A percentile compares a stretch with the other conserved stretches of the same genome.
Evolutionary conservation across 495 filamentous ascomycete species (phyloP).

Genomic region (Trichoderma asperelloides): DNA sequence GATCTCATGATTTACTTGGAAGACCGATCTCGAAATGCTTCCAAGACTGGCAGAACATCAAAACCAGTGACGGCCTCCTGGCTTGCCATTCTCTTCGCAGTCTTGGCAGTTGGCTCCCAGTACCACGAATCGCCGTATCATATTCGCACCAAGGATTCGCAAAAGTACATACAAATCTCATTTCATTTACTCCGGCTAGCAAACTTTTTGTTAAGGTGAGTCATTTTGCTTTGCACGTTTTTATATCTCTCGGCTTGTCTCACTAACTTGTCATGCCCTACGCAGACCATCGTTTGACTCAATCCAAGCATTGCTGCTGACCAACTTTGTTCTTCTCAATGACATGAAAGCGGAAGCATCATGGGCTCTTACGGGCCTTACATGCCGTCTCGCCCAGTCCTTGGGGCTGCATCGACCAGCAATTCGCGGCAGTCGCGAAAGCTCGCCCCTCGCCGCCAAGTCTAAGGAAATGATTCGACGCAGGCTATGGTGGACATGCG

Average conservation of each 20-base stretch:
- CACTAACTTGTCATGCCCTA: conserved; percentile 8
- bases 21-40: conserved; percentile 48
- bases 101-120: conserved; percentile 74
- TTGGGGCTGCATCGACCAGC: conserved; percentile 42
- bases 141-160: conserved; percentile 41
- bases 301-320: conserved; percentile 46
- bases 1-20: conserved; percentile 59
- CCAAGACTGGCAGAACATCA: conserved; percentile 36
- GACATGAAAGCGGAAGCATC: conserved; percentile 54
- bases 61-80: conserved; percentile 53
- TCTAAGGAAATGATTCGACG: conserved; percentile 36
- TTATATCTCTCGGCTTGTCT: neutral
- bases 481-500: conserved; percentile 46
- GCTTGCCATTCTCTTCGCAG: conserved; percentile 70
- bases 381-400: conserved; percentile 46
- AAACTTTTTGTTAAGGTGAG: conserved; percentile 43
- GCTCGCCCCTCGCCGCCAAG: conserved; percentile 20
- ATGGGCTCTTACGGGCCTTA: conserved; percentile 47
- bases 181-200: conserved; percentile 47
- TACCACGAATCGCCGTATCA: conserved; percentile 60
- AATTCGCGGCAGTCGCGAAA: conserved; percentile 28
- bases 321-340: conserved; percentile 45
- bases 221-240: neutral
- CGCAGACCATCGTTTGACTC: conserved; percentile 46
- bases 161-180: conserved; percentile 46